These are phyloP conservation scores for Lodderomyces jiufengensis DNA, from an alignment of 1,139 yeast genomes.

Conservation along the genomic window DNA sequence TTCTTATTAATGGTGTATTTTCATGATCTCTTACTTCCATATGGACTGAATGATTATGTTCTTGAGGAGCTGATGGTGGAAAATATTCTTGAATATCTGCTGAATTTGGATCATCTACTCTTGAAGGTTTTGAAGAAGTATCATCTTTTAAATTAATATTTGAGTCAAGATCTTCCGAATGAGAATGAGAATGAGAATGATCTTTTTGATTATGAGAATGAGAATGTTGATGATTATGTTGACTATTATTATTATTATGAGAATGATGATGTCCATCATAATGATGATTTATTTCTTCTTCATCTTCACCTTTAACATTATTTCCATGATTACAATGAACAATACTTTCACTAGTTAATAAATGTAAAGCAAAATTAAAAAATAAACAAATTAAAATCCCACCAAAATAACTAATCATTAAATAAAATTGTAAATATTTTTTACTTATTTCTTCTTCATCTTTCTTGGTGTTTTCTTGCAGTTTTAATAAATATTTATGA, in stretches of 20 bases:
- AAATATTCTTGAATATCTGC: slow-evolving; percentile 1
- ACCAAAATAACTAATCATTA: slow-evolving; percentile 48
- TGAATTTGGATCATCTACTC: background rate
- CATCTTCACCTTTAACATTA: slow-evolving; percentile 11
- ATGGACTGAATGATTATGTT: slow-evolving; percentile 16
- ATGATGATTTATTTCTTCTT: slow-evolving; percentile 8
- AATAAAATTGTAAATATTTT: slow-evolving; percentile 25
- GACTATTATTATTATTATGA: slow-evolving; percentile 6
- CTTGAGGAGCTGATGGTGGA: background rate
- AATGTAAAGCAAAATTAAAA: slow-evolving; percentile 65
- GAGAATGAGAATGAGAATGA: slow-evolving; percentile 1
- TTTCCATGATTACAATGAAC: slow-evolving; percentile 77
- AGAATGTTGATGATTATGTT: slow-evolving; percentile 1
- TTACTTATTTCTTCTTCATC: slow-evolving; percentile 4
- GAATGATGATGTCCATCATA: slow-evolving; percentile 14
- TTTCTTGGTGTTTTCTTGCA: background rate
- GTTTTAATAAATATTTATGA: slow-evolving; percentile 24
- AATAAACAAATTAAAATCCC: slow-evolving; percentile 62
- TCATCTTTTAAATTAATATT: no score
- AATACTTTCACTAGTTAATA: slow-evolving; percentile 73
- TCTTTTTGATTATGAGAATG: background rate
- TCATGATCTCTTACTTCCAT: slow-evolving; percentile 63
- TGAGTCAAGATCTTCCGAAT: background rate
- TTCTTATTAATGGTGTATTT: slow-evolving; percentile 21
- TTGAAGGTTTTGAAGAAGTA: background rate